These are phyloP conservation scores for Tieghemostelium lacteum DNA, from an alignment of 78 protist genomes.

Conservation along the genomic window DNA sequence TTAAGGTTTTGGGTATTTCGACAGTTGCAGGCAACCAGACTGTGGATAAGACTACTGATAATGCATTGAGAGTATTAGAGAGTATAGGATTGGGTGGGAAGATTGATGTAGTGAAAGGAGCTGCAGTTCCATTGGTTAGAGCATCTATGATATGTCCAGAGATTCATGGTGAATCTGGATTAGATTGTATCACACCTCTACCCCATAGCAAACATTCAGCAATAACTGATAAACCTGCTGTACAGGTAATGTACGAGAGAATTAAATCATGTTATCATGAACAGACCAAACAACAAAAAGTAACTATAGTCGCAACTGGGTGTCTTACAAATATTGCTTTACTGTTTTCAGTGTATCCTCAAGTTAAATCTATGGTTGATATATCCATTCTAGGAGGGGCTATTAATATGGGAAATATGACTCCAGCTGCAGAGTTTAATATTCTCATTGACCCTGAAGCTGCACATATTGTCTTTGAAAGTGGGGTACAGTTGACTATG, in stretches of 20 bases:
- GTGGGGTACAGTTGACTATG: conserved; percentile 85
- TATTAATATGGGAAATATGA: conserved; percentile 84
- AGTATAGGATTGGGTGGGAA: conserved; percentile 38
- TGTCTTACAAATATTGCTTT: conserved; percentile 90
- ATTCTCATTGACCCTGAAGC: conserved; percentile 90
- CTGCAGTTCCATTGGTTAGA: conserved; percentile 42
- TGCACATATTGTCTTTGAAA: conserved; percentile 84
- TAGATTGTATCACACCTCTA: conserved; percentile 71
- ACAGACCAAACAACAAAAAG: not conserved
- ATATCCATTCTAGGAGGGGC: conserved; percentile 91
- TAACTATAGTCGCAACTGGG: conserved; percentile 89
- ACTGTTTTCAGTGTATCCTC: conserved; percentile 81
- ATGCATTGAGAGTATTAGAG: conserved; percentile 75
- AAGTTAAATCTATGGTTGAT: conserved; percentile 64
- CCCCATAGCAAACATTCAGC: conserved; percentile 1
- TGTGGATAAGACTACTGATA: conserved; percentile 88
- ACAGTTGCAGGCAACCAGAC: conserved; percentile 94
- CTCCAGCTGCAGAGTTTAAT: conserved; percentile 87
- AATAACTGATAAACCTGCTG: conserved; percentile 36
- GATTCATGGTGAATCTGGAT: conserved; percentile 92
- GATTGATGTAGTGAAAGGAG: conserved; percentile 71
- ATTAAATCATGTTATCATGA: not conserved
- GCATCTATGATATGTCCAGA: conserved; percentile 84
- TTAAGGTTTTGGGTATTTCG: conserved; percentile 85
- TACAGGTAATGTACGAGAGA: conserved; percentile 33